phyloP scores from a whole-genome alignment of 2,329 filamentous ascomycete species.

The Magnaporthales sp. region DNA sequence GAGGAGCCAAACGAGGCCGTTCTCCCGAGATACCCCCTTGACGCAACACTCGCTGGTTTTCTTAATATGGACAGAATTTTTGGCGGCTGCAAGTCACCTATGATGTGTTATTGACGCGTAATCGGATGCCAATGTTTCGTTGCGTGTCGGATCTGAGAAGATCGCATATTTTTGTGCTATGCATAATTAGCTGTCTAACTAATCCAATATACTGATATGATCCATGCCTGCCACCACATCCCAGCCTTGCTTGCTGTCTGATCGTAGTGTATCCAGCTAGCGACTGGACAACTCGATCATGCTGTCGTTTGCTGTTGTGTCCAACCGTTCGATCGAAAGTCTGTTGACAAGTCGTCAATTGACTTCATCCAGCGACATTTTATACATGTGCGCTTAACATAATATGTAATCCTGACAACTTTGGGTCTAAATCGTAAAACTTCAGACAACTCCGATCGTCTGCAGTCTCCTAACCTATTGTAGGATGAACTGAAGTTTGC shows the following conservation, averaged over 20 bases:
- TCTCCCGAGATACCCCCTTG: neutral
- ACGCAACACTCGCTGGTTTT: neutral
- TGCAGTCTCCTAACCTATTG: neutral
- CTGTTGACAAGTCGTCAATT: no score
- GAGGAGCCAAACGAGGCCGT: neutral
- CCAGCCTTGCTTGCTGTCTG: no score
- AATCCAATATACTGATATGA: no score
- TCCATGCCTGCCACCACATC: no score
- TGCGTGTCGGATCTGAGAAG: neutral
- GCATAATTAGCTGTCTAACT: no score
- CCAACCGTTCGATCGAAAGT: no score
- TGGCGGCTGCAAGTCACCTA: neutral
- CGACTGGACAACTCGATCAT: no score
- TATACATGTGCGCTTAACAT: neutral
- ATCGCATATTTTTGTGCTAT: neutral
- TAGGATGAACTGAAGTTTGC: neutral
- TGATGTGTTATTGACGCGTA: neutral
- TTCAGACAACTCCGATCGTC: neutral
- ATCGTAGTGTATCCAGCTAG: no score
- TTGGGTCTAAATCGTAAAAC: neutral
- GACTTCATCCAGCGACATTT: neutral
- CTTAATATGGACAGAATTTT: neutral
- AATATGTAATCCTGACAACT: neutral
- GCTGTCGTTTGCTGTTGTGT: no score
- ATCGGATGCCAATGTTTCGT: neutral